Percentiles rank a stretch among this genome's conserved stretches.
phyloP scores from a whole-genome alignment of 768 basidiomycete genomes.

The Trametes coccinea region DNA sequence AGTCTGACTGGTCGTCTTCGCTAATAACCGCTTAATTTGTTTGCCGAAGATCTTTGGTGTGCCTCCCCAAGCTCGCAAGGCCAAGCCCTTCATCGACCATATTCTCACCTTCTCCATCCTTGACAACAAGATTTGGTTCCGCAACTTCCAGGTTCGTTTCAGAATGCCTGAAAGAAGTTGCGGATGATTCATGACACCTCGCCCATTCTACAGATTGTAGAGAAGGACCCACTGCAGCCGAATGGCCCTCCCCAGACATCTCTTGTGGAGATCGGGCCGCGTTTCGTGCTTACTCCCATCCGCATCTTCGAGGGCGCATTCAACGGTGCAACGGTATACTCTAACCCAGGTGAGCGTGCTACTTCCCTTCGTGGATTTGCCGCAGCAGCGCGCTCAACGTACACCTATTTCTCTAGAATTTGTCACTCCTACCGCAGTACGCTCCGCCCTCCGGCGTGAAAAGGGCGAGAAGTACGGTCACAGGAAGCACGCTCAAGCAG shows the following conservation, averaged over 20 bases:
- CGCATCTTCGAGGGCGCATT: constrained; percentile 98
- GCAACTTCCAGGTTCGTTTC: constrained; percentile 87
- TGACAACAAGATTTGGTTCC: constrained; percentile 98
- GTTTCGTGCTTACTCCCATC: constrained; percentile 96
- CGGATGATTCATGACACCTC: neutral
- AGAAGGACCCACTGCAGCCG: constrained; percentile 90
- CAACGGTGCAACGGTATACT: constrained; percentile 90
- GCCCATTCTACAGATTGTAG: constrained; percentile 64
- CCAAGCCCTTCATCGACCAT: constrained; percentile 98
- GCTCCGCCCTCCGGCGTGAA: constrained; percentile 66
- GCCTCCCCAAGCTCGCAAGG: constrained; percentile 83
- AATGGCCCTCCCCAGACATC: constrained; percentile 82
- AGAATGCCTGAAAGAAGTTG: neutral
- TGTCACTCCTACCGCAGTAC: constrained; percentile 80
- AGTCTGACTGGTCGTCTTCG: constrained; percentile 31
- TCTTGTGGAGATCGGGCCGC: constrained; percentile 95
- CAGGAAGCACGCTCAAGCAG: constrained; percentile 77
- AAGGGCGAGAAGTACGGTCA: constrained; percentile 80
- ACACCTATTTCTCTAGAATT: constrained; percentile 63
- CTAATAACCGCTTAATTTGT: neutral
- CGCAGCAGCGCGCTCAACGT: neutral
- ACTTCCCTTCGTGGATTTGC: neutral
- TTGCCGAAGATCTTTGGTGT: constrained; percentile 85
- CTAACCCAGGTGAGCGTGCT: constrained; percentile 77
- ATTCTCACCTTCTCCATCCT: constrained; percentile 94